Evolutionary conservation across 1,139 yeast species (phyloP).

Genomic region (Diutina sp.): DNA sequence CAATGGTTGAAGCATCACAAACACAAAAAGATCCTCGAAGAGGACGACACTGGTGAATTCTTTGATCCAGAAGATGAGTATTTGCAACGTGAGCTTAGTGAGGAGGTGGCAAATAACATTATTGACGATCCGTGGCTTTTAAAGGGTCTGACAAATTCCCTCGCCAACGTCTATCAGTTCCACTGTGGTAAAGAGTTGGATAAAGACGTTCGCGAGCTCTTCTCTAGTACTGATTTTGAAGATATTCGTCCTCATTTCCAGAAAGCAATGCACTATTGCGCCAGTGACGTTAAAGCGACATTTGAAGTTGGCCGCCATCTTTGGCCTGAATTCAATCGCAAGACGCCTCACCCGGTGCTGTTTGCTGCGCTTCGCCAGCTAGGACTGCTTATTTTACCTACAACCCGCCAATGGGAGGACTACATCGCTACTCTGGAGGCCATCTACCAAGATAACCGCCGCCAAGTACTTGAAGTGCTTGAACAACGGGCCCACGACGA

Average conservation of each 20-base stretch:
- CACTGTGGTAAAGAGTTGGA: conserved; percentile 65
- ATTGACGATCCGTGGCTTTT: conserved; percentile 66
- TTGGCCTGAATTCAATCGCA: conserved; percentile 51
- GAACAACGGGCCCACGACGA: conserved; percentile 48
- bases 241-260: conserved; percentile 48
- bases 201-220: conserved; percentile 54
- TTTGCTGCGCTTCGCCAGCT: conserved; percentile 77
- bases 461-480: conserved; percentile 46
- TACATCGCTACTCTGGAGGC: conserved; percentile 62
- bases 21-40: conserved; percentile 9
- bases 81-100: conserved; percentile 1
- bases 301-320: conserved; percentile 55
- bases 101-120: conserved; percentile 5
- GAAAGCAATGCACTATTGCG: conserved; percentile 65
- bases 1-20: conserved; percentile 58
- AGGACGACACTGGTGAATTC: conserved; percentile 6
- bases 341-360: conserved; percentile 90
- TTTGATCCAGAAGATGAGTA: conserved; percentile 2
- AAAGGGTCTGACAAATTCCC: conserved; percentile 66
- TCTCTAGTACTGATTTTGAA: conserved; percentile 41
- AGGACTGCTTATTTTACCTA: conserved; percentile 71
- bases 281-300: conserved; percentile 71
- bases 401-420: conserved; percentile 59
- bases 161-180: conserved; percentile 68
- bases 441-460: conserved; percentile 46